These are phyloP conservation scores for Solanum arcanum DNA, from an alignment of 257 asterid species.

Conservation along the genomic window DNA sequence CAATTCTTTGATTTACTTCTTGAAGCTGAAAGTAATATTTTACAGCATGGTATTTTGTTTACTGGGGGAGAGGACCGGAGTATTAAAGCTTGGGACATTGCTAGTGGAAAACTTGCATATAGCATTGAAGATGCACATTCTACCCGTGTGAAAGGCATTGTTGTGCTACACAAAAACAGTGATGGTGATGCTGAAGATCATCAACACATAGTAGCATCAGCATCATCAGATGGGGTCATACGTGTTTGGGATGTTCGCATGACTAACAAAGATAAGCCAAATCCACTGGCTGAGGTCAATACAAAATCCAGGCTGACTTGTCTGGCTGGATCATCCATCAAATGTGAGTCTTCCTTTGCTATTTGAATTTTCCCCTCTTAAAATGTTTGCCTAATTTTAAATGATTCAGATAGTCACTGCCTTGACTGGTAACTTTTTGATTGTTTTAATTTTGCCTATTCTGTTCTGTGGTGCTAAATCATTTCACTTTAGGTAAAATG, in stretches of 20 bases:
- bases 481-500: background rate
- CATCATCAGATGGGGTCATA: constrained; percentile 86
- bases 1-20: background rate
- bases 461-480: background rate
- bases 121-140: constrained; percentile 70
- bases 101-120: constrained; percentile 62
- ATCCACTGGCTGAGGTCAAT: constrained; percentile 55
- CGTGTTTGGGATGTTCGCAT: constrained; percentile 90
- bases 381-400: background rate
- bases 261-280: constrained; percentile 34
- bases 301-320: constrained; percentile 92
- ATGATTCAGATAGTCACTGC: background rate
- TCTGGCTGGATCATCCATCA: constrained; percentile 83
- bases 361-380: background rate
- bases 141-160: constrained; percentile 83
- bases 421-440: background rate
- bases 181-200: constrained; percentile 33
- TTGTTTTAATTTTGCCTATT: background rate
- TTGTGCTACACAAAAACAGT: constrained; percentile 41
- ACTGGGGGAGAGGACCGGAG: constrained; percentile 91
- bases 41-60: constrained; percentile 62
- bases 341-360: constrained; percentile 35
- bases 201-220: constrained; percentile 79
- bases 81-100: constrained; percentile 77
- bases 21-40: constrained; percentile 1